Percentiles rank a stretch among this genome's conserved stretches.
phyloP scores from a whole-genome alignment of 2,329 filamentous ascomycete genomes.

The Gyromitra esculenta region DNA sequence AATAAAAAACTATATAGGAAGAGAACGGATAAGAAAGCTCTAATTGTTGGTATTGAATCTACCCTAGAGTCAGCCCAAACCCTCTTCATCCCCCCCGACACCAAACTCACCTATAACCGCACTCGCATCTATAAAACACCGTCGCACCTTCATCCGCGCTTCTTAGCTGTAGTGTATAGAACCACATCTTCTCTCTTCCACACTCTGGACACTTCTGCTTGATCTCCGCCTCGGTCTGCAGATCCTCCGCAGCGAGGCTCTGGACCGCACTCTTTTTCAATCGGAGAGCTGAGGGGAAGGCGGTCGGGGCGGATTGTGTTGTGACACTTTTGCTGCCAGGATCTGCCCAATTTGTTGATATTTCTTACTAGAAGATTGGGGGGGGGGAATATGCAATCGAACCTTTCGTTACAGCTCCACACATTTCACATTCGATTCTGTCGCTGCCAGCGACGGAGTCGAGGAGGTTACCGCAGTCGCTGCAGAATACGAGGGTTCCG shows the following conservation, averaged over 20 bases:
- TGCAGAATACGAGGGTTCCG: slow-evolving; percentile 91
- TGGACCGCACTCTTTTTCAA: slow-evolving; percentile 88
- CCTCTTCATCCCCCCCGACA: neutral
- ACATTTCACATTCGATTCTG: slow-evolving; percentile 84
- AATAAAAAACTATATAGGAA: slow-evolving; percentile 35
- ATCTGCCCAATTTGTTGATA: slow-evolving; percentile 65
- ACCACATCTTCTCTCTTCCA: slow-evolving; percentile 82
- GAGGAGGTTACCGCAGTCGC: slow-evolving; percentile 88
- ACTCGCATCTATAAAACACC: slow-evolving; percentile 54
- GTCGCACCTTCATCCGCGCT: slow-evolving; percentile 84
- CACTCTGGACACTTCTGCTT: slow-evolving; percentile 81
- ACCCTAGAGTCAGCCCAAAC: neutral
- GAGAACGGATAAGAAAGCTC: neutral
- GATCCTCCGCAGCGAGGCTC: slow-evolving; percentile 78
- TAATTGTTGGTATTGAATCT: slow-evolving; percentile 54
- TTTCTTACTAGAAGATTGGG: neutral
- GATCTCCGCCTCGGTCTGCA: slow-evolving; percentile 76
- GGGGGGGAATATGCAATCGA: slow-evolving; percentile 30
- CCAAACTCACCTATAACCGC: slow-evolving; percentile 52
- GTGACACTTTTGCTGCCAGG: slow-evolving; percentile 78
- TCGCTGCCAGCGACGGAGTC: slow-evolving; percentile 80
- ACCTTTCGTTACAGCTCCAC: slow-evolving; percentile 87
- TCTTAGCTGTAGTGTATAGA: slow-evolving; percentile 83
- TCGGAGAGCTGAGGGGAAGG: slow-evolving; percentile 89
- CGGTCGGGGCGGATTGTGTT: slow-evolving; percentile 85